Evolutionary conservation across 345 rosid species (phyloP).

Genomic region (Tarenaya hassleriana): DNA sequence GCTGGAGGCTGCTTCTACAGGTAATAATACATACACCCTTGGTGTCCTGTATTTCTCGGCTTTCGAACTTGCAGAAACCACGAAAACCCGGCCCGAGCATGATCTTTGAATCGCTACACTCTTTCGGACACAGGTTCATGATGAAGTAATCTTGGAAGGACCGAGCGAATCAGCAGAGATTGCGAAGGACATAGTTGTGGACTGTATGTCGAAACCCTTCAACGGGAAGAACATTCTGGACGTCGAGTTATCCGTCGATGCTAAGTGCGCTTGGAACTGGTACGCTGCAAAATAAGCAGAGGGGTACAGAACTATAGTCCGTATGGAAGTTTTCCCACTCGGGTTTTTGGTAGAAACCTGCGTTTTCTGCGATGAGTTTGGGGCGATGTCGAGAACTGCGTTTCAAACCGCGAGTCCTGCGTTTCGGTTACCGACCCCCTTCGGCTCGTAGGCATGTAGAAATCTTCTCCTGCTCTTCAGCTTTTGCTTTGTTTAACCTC

Average conservation of each 20-base stretch:
- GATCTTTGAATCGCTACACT: not conserved
- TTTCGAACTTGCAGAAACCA: not conserved
- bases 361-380: no score
- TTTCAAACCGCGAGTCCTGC: no score
- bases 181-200: constrained; percentile 75
- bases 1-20: constrained; percentile 92
- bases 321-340: not conserved
- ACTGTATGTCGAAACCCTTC: constrained; percentile 89
- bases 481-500: no score
- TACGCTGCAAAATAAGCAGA: constrained; percentile 64
- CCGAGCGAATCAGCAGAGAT: constrained; percentile 76
- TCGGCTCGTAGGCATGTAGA: no score
- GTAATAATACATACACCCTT: constrained; percentile 32
- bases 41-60: no score
- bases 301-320: not conserved
- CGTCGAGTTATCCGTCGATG: constrained; percentile 80
- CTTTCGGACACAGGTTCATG: constrained; percentile 62
- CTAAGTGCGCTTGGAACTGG: constrained; percentile 92
- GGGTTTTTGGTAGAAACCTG: constrained; percentile 1
- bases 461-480: no score
- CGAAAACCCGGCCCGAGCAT: not conserved
- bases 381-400: no score
- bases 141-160: constrained; percentile 98
- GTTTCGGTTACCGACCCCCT: no score
- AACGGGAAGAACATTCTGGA: constrained; percentile 61